Evolutionary conservation across 169 alveolate species (phyloP), one percentile per base, ranked within the genome.

Genomic region (Plasmodium inui): DNA sequence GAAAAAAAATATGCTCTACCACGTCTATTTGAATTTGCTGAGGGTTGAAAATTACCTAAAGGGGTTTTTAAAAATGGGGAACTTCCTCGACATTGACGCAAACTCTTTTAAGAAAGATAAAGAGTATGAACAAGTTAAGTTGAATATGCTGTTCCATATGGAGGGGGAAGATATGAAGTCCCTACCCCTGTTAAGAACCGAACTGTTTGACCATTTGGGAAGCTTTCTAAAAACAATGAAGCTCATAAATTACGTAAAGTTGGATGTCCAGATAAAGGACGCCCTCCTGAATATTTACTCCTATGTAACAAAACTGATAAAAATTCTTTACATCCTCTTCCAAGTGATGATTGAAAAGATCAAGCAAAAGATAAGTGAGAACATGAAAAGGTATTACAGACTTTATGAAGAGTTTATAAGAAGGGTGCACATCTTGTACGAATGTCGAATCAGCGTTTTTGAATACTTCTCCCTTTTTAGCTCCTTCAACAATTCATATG

Each of bases 381-480:
- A 78, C 22, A 37, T 91, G 76, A 91, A 81, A 82, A 32, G 55
- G n/a, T 82, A 34, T 67, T 91, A 91, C 74, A 61, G n/a, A 34
- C 55, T 91, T 46, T 91, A 91, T 81, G 70, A 91, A 32, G 85
- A 82, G 50, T 44, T 14, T 44, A 82, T 91, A 9, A 74, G 55
- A 71, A 80, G 61, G 28, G 28, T 91, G 26, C 92, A 91, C 17
- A 12, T 82, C 6, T 91, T 91, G 57, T 91, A 81, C 41, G 85
- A 91, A n/a, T 91, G 95, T 81, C 32, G 95, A 82, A 37, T 91
- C 14, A 34, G 82, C 10, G 55, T 91, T 50, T 91, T 91, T 91
- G 80, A 78, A 26, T 91, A 82, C 55, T 91, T 91, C 74, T 82
- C 95, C 17, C 50, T 80, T 6, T 91, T 28, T 71, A 71, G 85